phyloP scores from a whole-genome alignment of 805 yeast genomes.

The Candida adriatica region DNA sequence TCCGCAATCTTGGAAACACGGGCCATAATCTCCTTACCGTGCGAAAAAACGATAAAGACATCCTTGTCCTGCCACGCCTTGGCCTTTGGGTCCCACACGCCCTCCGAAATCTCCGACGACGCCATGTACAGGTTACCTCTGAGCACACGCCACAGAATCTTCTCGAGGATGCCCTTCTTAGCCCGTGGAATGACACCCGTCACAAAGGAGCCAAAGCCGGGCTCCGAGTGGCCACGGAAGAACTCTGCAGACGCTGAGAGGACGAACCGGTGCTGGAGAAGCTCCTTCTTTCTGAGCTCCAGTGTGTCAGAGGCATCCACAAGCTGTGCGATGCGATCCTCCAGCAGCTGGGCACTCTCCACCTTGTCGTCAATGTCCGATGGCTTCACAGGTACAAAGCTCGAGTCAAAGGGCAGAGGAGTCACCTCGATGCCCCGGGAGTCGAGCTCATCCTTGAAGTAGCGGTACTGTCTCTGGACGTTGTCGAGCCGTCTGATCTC shows the following conservation, averaged over 20 bases:
- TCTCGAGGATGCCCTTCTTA: constrained; percentile 65
- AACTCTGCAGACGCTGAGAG: constrained; percentile 43
- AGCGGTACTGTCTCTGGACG: constrained; percentile 75
- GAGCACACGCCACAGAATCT: constrained; percentile 85
- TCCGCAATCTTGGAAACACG: constrained; percentile 82
- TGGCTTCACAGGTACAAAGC: constrained; percentile 25
- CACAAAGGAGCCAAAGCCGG: constrained; percentile 19
- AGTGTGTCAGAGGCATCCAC: constrained; percentile 59
- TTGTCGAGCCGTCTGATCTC: constrained; percentile 83
- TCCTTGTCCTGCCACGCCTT: constrained; percentile 59
- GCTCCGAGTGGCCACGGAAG: constrained; percentile 27
- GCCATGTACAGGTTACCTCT: constrained; percentile 87
- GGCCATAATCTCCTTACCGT: constrained; percentile 68
- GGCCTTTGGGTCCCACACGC: constrained; percentile 59
- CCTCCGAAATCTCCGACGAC: constrained; percentile 64
- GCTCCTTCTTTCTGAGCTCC: constrained; percentile 54
- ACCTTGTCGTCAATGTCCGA: constrained; percentile 53
- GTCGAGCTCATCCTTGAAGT: constrained; percentile 43
- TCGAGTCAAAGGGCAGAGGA: constrained; percentile 21
- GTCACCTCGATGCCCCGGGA: constrained; percentile 36
- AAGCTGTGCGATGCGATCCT: constrained; percentile 68
- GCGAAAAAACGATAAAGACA: constrained; percentile 85
- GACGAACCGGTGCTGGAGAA: constrained; percentile 56
- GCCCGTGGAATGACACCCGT: constrained; percentile 79
- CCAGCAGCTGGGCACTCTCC: constrained; percentile 62